Evolutionary conservation across 2,329 filamentous ascomycete species (phyloP).

Genomic region (Cladosporium oxysporum): DNA sequence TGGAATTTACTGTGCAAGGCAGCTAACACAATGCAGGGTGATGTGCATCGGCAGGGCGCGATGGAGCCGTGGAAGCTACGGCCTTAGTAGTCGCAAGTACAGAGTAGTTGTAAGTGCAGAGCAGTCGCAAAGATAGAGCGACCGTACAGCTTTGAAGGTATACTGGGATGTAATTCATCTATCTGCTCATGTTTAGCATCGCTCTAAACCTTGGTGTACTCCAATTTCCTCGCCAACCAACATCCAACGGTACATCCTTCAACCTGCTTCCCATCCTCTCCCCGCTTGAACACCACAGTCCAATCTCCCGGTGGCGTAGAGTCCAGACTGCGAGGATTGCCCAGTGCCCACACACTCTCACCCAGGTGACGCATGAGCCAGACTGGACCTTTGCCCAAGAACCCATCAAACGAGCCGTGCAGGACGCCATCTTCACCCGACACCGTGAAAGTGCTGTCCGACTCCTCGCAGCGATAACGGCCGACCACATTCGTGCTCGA

Average conservation of each 20-base stretch:
- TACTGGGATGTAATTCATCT: too few relatives aligned
- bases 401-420: conserved; percentile 49
- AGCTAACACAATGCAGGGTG: too few relatives aligned
- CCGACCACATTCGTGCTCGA: conserved; percentile 30
- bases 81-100: too few relatives aligned
- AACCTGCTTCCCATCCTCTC: conserved; percentile 22
- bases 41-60: too few relatives aligned
- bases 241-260: conserved; percentile 41
- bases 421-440: conserved; percentile 40
- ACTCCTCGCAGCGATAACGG: conserved; percentile 40
- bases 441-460: conserved; percentile 42
- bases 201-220: conserved; percentile 23
- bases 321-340: conserved; percentile 45
- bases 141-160: too few relatives aligned
- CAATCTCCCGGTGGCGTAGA: conserved; percentile 46
- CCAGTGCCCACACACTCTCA: conserved; percentile 43
- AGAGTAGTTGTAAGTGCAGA: too few relatives aligned
- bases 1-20: too few relatives aligned
- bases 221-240: conserved; percentile 42
- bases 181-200: background rate
- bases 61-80: too few relatives aligned
- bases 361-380: conserved; percentile 44
- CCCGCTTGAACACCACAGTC: conserved; percentile 42
- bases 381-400: conserved; percentile 42
- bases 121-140: too few relatives aligned